Percentiles rank a stretch among this genome's conserved stretches.
Evolutionary conservation across 148 eudicot species (phyloP).

Genomic region (Oxyria digyna): DNA sequence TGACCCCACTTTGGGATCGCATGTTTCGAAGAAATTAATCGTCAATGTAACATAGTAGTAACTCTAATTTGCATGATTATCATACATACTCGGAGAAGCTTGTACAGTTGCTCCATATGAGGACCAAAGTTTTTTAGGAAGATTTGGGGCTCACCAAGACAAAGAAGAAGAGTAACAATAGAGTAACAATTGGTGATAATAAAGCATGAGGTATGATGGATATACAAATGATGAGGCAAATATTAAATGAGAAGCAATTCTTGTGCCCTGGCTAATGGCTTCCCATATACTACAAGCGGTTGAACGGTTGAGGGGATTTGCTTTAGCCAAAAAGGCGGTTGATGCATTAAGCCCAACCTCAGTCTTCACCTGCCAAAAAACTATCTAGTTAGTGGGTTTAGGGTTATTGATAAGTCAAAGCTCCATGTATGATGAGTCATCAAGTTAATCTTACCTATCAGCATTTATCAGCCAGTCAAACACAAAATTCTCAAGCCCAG

Average conservation of each 20-base stretch:
- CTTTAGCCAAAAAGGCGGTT: slow-evolving; percentile 95
- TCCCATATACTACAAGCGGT: slow-evolving; percentile 15
- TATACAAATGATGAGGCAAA: not conserved
- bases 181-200: slow-evolving; percentile 31
- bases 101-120: slow-evolving; percentile 97
- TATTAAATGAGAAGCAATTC: not conserved
- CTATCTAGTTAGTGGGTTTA: slow-evolving; percentile 14
- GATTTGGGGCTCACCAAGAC: slow-evolving; percentile 92
- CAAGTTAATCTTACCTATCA: slow-evolving; percentile 56
- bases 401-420: not conserved
- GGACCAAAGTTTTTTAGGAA: slow-evolving; percentile 76
- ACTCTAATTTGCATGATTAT: not conserved
- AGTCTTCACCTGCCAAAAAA: slow-evolving; percentile 71
- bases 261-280: not conserved
- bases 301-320: slow-evolving; percentile 86
- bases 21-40: not conserved
- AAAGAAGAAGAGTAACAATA: slow-evolving; percentile 90
- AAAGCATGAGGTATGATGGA: not conserved
- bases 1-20: not conserved
- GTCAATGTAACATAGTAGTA: not conserved
- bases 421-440: not conserved
- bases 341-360: slow-evolving; percentile 97
- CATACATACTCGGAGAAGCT: slow-evolving; percentile 72
- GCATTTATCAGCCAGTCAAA: slow-evolving; percentile 99
- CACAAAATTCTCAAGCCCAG: slow-evolving; percentile 92